Percentiles rank a stretch among this genome's conserved stretches.
phyloP scores from a whole-genome alignment of 2,329 filamentous ascomycete species.

The Cytospora mali region DNA sequence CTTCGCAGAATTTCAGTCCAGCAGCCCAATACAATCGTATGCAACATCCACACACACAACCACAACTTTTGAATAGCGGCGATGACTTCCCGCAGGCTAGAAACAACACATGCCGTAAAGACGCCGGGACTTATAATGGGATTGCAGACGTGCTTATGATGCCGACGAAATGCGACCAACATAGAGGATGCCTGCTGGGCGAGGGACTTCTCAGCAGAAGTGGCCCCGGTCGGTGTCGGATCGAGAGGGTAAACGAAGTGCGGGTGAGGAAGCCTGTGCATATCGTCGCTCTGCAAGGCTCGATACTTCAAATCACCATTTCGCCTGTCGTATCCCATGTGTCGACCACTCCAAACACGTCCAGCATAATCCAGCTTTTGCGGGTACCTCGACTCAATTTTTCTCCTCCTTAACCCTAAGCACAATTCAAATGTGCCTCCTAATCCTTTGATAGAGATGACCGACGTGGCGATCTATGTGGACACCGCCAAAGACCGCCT shows the following conservation, averaged over 20 bases:
- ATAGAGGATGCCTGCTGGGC: not conserved
- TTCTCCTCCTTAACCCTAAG: slow-evolving; percentile 1
- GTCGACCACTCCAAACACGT: not conserved
- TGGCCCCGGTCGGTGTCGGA: not conserved
- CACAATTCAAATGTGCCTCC: slow-evolving; percentile 10
- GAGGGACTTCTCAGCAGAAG: not conserved
- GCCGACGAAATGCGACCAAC: not conserved
- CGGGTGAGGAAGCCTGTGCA: not conserved
- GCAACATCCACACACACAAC: slow-evolving; percentile 20
- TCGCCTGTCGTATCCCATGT: not conserved
- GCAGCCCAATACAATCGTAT: slow-evolving; percentile 2
- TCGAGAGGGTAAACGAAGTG: not conserved
- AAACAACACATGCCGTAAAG: slow-evolving; percentile 5
- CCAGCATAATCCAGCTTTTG: not conserved
- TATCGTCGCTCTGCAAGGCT: not conserved
- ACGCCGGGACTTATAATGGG: not conserved
- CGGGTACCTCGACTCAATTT: not conserved
- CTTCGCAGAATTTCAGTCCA: slow-evolving; percentile 1
- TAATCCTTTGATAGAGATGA: slow-evolving; percentile 13
- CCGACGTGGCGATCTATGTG: slow-evolving; percentile 20
- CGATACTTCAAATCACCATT: not conserved
- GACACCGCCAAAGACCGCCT: slow-evolving; percentile 22
- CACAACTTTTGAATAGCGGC: slow-evolving; percentile 12
- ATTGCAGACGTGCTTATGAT: not conserved
- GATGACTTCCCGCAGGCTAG: slow-evolving; percentile 4